Evolutionary conservation across 495 filamentous ascomycete species (phyloP), one percentile per base, ranked within the genome.

Genomic region (Parathielavia hyrcaniae): DNA sequence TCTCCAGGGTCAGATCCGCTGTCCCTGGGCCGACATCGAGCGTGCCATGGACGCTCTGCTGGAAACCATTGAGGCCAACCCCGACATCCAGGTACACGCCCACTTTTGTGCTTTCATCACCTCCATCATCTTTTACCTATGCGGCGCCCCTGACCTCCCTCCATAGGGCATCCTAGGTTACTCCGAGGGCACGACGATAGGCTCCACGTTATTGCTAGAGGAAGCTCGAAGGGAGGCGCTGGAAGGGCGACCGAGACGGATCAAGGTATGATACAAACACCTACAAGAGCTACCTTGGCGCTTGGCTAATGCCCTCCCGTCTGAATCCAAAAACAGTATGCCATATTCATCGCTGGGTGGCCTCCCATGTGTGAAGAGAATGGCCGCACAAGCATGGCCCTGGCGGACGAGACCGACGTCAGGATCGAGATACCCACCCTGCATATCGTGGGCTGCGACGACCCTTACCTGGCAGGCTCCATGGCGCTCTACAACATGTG

Each of bases 401-500:
- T 80, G 0, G 65, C 66, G 6, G 79, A 82, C 59, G 77, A 83
- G 63, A 61, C 65, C 39, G 76, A 75, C 8, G 61, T 70, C 5
- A 61, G 69, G 9, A 79, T 84, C 50, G 60, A 66, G 23, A 73
- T 84, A 47, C 80, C 81, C 4, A 82, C 81, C 12, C 75, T 75
- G 34, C 81, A 84, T 72, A 71, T 82, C 41, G 69, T 83, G 35
- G 81, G 81, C 20, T 80, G 77, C 12, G 69, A 76, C 22, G 82
- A 85, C 62, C 78, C 80, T 2, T 82, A 80, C 46, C 62, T 83
- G 0, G 67, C 73, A 40, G 77, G 72, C 0, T 73, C 77, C 1
- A 71, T 84, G 56, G 77, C 78, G 19, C 65, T 84, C 7, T 83
- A 78, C 67, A 83, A 84, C 63, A 63, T 81, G 26, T 85, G 80